Evolutionary conservation across 2,329 filamentous ascomycete species (phyloP).

Genomic region (Venturia carpophila): DNA sequence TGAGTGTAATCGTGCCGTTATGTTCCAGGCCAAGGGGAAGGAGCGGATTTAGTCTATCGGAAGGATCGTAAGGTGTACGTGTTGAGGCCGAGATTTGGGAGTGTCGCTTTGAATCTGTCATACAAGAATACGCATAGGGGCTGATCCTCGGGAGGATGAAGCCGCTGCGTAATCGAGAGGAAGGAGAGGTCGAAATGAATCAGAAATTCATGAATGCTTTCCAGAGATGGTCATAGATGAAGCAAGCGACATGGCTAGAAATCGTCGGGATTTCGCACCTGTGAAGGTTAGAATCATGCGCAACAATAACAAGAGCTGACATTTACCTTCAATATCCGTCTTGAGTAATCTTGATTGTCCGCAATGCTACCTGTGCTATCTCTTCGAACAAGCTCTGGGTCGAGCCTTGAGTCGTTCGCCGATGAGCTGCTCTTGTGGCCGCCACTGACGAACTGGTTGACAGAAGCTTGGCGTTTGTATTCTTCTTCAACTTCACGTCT

Average conservation of each 20-base stretch:
- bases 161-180: not conserved
- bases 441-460: conserved; percentile 62
- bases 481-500: conserved; percentile 76
- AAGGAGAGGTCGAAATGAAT: not conserved
- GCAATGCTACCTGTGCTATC: conserved; percentile 94
- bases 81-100: not conserved
- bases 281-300: not conserved
- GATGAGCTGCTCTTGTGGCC: conserved; percentile 59
- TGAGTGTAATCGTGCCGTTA: conserved; percentile 7
- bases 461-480: conserved; percentile 70
- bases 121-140: conserved; percentile 2
- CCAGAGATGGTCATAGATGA: conserved; percentile 9
- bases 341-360: conserved; percentile 93
- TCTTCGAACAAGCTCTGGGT: conserved; percentile 70
- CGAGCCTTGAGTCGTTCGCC: conserved; percentile 74
- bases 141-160: not conserved
- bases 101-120: not conserved
- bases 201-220: conserved; percentile 9
- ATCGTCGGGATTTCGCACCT: conserved; percentile 18
- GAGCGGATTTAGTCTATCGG: conserved; percentile 4
- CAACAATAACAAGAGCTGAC: not conserved
- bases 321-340: conserved; percentile 85
- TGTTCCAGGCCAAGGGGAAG: not conserved
- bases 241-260: conserved; percentile 10
- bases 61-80: conserved; percentile 8